Percentiles rank a stretch among this genome's conserved stretches.
Conservation (phyloP, 768 basidiomycete genomes). For the Hirschioporus abietinus region DNA sequence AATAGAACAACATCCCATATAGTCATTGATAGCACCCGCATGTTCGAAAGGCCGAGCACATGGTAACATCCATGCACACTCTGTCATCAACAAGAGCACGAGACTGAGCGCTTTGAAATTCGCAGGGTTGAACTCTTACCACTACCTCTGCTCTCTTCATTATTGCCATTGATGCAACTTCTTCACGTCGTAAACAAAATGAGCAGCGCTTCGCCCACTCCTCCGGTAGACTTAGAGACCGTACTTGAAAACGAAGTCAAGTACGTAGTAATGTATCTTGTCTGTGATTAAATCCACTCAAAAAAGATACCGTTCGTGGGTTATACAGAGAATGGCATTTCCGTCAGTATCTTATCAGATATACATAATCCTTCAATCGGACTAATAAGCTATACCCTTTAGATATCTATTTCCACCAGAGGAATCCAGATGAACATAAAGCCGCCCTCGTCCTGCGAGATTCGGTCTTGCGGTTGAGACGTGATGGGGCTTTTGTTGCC, state of each 20-base stretch:
- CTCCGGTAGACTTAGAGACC: constrained; percentile 46
- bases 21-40: neutral
- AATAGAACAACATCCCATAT: neutral
- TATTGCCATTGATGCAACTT: neutral
- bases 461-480: constrained; percentile 61
- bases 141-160: neutral
- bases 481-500: constrained; percentile 75
- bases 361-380: constrained; percentile 3
- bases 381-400: constrained; percentile 6
- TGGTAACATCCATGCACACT: neutral
- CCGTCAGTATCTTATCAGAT: constrained; percentile 37
- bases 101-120: neutral
- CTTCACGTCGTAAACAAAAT: neutral
- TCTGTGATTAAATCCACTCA: neutral
- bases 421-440: constrained; percentile 53
- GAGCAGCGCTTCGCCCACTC: constrained; percentile 13
- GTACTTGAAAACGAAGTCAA: constrained; percentile 61
- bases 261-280: constrained; percentile 27
- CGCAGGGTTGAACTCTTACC: neutral
- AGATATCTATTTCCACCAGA: constrained; percentile 81
- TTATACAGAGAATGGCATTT: constrained; percentile 70
- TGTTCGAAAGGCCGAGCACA: neutral
- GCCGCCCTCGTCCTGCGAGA: constrained; percentile 66
- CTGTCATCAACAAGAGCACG: neutral
- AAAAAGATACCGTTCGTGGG: neutral